Conservation (phyloP, 352 stramenopile species). For the Phytophthora europaea region DNA sequence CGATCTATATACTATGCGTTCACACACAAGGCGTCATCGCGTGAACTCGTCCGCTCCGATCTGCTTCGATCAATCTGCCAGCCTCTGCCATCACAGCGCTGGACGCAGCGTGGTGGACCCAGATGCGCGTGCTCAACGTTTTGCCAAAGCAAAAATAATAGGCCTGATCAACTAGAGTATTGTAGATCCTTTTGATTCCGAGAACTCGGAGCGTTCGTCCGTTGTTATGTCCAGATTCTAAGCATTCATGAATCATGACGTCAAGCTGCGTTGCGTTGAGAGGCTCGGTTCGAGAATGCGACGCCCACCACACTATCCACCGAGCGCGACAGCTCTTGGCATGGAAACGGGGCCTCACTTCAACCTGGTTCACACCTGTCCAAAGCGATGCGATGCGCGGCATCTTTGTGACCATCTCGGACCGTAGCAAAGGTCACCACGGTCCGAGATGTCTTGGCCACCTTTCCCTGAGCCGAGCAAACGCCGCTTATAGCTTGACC, state of each 20-base stretch:
- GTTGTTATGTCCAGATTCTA: neutral
- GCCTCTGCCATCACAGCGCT: no score
- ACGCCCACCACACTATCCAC: constrained; percentile 13
- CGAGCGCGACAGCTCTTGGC: neutral
- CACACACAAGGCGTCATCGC: constrained; percentile 7
- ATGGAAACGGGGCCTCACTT: neutral
- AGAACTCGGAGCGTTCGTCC: neutral
- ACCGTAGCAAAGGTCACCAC: neutral
- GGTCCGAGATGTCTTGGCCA: no score
- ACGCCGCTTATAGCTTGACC: neutral
- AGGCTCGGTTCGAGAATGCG: neutral
- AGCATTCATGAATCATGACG: constrained; percentile 3
- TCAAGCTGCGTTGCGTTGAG: neutral
- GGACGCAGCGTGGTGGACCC: neutral
- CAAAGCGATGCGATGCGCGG: neutral
- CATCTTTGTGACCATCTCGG: constrained; percentile 10
- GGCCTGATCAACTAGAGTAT: neutral
- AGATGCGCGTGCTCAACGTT: neutral
- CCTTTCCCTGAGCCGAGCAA: no score
- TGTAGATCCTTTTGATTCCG: constrained; percentile 12
- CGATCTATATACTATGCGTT: constrained; percentile 29
- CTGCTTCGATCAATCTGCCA: neutral
- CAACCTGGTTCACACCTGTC: neutral
- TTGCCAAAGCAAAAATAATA: constrained; percentile 21
- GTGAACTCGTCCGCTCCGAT: neutral